Evolutionary conservation across 352 stramenopile genomes (phyloP), one percentile per base, ranked within the genome.

Genomic region (Globisporangium irregulare): DNA sequence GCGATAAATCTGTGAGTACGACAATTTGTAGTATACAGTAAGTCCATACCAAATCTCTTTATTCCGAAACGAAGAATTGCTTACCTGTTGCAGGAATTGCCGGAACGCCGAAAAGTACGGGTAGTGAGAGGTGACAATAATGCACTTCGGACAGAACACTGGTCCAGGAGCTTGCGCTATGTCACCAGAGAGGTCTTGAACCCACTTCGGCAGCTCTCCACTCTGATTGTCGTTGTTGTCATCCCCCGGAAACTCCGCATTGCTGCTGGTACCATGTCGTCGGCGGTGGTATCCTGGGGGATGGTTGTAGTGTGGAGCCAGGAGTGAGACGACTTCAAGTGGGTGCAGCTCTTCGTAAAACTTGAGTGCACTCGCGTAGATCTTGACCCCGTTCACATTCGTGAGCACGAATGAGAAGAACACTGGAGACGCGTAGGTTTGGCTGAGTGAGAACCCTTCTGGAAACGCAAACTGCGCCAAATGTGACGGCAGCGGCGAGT

Each of bases 31-130:
- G 25, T 59, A 8, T 59, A 24, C 41, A n/a, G 18, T 18, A n/a
- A n/a, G 24, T 36, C 41, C 24, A 15, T 22, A n/a, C 4, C 25
- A 59, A 36, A 15, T 22, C 34, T n/a, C 6, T 22, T 59, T 24
- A 24, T 59, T 24, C 20, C 25, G 4, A 18, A 48, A 20, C 6
- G 4, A 48, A 15, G 43, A 5, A 2, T 58, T 59, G 4, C 41
- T 87, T 64, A 98, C 81, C 81, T 99, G 95, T 38, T 97, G 91
- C n/a, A 99, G 78, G 72, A 98, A 99, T 66, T 96, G 86, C 18
- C 94, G 89, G 75, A 98, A 99, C 8, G 94, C 89, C 15, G 80
- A 96, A 59, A 98, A 97, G 76, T 99, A 99, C 4, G 96, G 96
- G 82, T 98, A 98, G 51, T 98, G 94, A 10, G 92, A 98, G 25